These are phyloP conservation scores for Rhododendron henanense DNA, from an alignment of 148 eudicot species.

Conservation along the genomic window DNA sequence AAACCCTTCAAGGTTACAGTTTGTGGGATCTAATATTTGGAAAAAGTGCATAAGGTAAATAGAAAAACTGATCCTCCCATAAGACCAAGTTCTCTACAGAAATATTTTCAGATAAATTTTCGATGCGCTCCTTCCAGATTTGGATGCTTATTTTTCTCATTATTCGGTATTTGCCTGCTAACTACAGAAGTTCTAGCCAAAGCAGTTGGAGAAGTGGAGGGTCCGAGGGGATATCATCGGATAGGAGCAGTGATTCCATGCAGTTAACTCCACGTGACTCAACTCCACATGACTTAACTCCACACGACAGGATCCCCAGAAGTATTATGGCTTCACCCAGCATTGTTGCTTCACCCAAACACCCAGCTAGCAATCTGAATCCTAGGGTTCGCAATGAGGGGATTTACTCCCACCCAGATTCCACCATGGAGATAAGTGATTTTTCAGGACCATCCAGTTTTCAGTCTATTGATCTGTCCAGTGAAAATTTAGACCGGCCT, in stretches of 20 bases:
- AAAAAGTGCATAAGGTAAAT: background rate
- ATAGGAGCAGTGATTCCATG: constrained; percentile 12
- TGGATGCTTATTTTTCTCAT: background rate
- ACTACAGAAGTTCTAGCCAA: constrained; percentile 17
- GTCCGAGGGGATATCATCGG: constrained; percentile 13
- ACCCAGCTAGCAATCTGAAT: constrained; percentile 13
- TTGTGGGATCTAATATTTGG: background rate
- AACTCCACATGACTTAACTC: constrained; percentile 3
- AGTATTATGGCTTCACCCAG: constrained; percentile 9
- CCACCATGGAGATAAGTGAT: constrained; percentile 20
- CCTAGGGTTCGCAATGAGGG: background rate
- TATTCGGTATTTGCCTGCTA: background rate
- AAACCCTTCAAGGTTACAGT: background rate
- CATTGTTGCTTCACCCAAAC: constrained; percentile 11
- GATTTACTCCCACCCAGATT: constrained; percentile 10
- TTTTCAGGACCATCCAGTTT: constrained; percentile 31
- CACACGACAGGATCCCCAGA: constrained; percentile 8
- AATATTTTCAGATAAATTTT: background rate
- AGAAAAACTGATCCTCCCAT: background rate
- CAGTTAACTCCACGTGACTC: background rate
- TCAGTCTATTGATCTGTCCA: constrained; percentile 26
- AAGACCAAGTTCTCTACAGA: background rate
- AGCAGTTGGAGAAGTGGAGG: constrained; percentile 28
- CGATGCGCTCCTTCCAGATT: background rate
- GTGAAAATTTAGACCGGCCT: constrained; percentile 21